Conservation (phyloP, 1,284 basidiomycete species). For the Leccinum pachyderme region DNA sequence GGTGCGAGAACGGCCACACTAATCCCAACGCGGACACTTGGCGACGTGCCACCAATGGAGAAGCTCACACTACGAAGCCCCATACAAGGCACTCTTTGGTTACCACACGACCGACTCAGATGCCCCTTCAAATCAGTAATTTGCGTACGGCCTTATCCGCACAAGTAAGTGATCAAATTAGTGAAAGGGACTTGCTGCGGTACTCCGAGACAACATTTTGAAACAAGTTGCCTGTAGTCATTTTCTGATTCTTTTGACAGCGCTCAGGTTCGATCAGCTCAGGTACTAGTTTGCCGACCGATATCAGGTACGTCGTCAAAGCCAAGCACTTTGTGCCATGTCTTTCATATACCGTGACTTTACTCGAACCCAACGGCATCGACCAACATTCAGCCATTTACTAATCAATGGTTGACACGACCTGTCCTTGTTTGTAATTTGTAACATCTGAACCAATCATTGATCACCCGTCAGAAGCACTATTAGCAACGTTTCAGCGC, state of each 20-base stretch:
- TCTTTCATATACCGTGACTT: neutral
- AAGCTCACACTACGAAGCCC: too few relatives aligned
- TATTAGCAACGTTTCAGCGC: slow-evolving; percentile 82
- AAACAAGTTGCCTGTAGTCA: neutral
- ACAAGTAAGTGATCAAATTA: too few relatives aligned
- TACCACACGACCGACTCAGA: too few relatives aligned
- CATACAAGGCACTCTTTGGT: too few relatives aligned
- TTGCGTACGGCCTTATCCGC: too few relatives aligned
- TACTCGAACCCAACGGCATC: neutral
- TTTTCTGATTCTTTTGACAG: neutral
- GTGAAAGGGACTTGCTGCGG: too few relatives aligned
- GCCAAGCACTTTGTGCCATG: neutral
- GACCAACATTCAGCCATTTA: neutral
- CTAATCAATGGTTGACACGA: neutral
- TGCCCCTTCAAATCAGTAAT: too few relatives aligned
- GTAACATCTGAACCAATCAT: neutral
- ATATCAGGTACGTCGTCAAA: neutral
- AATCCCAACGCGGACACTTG: too few relatives aligned
- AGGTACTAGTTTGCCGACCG: neutral
- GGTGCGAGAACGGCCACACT: too few relatives aligned
- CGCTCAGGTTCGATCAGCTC: neutral
- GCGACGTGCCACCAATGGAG: too few relatives aligned
- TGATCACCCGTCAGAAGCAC: neutral
- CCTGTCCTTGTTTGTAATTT: neutral
- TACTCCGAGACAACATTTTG: neutral